Base-by-base conservation (phyloP, 192 early-diverging fungal genomes). In the Chytriomyces confervae region DNA sequence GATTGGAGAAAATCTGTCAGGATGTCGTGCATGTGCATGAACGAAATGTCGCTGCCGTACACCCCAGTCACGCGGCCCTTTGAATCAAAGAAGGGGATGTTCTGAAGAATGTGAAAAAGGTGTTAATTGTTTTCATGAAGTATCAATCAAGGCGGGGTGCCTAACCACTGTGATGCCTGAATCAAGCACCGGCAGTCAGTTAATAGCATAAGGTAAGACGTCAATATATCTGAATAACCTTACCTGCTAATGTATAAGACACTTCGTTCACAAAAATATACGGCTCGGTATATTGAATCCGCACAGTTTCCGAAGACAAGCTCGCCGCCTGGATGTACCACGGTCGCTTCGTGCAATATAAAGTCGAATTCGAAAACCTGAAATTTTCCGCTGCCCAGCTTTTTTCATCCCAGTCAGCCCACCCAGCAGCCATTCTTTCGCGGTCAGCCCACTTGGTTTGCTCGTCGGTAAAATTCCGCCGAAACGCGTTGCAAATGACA, bases 81-180 rank as follows among this genome's bases (percentile, higher is more conserved):
- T 16, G 8, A n/a, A 47, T 68, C 66, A 68, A 68, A 68, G 66
- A 46, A 68, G 24, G 66, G 66, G 7, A 29, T 29, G 36, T 20
- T 64, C 13, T 65, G 11, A 11, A 3, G 16, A 23, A 13, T 29
- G 1, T 11, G 1, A 18, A 5, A 13, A 5, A 13, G 27, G 0
- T 13, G 27, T 11, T 11, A 2, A 36, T 36, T 36, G 0, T 2
- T 36, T 36, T 3, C 0, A 36, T 36, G 0, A 36, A 36, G 36
- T 2, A 60, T 60, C 1, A 4, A 60, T 0, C 16, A 20, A 20
- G 1, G 16, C 13, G 5, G 5, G 5, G 20, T 5, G 3, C 20
- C 2, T 3, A n/a, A 60, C 57, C 13, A 36, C 62, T 6, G 62
- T 24, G 62, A 64, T 64, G 11, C 62, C 62, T 23, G 62, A 20